A percentile compares a stretch with the other conserved stretches of the same genome.
Conservation (phyloP, 139 green algal species). For the Picocystis salinarum region DNA sequence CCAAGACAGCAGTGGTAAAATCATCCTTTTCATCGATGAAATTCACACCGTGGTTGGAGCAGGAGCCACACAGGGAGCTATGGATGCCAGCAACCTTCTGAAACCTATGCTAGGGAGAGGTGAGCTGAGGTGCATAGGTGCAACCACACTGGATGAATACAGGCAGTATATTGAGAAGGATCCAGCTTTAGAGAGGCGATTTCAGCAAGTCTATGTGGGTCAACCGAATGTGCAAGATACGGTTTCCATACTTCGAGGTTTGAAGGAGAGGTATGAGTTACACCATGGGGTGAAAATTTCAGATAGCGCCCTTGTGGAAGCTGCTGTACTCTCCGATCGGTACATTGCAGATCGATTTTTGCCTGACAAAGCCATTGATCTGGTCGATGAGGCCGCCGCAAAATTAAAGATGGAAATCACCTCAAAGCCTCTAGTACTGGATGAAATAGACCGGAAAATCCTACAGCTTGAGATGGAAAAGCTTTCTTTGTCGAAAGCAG, state of each 20-base stretch:
- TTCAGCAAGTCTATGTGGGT: conserved; percentile 86
- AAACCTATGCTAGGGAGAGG: conserved; percentile 80
- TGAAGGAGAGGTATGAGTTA: conserved; percentile 89
- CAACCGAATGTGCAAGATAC: conserved; percentile 83
- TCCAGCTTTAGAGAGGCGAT: conserved; percentile 81
- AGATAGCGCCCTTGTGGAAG: conserved; percentile 87
- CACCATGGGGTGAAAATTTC: conserved; percentile 93
- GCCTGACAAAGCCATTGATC: conserved; percentile 90
- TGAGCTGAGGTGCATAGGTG: conserved; percentile 93
- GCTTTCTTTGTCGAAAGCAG: conserved; percentile 46
- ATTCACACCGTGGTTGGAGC: conserved; percentile 87
- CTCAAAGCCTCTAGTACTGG: conserved; percentile 76
- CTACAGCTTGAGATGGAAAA: conserved; percentile 88
- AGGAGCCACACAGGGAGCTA: conserved; percentile 44
- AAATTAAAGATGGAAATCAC: conserved; percentile 99
- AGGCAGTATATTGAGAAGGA: conserved; percentile 99
- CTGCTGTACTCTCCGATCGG: conserved; percentile 72
- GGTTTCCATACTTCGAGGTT: conserved; percentile 83
- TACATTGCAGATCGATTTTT: conserved; percentile 87
- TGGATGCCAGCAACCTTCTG: conserved; percentile 92
- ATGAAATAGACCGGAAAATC: conserved; percentile 81
- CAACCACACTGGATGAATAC: conserved; percentile 95
- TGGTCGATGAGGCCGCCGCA: conserved; percentile 86
- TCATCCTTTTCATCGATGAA: conserved; percentile 96
- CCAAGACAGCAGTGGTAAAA: conserved; percentile 42